Evolutionary conservation across 1,139 yeast genomes (phyloP).

Genomic region (Tardiomyces digboiensis): DNA sequence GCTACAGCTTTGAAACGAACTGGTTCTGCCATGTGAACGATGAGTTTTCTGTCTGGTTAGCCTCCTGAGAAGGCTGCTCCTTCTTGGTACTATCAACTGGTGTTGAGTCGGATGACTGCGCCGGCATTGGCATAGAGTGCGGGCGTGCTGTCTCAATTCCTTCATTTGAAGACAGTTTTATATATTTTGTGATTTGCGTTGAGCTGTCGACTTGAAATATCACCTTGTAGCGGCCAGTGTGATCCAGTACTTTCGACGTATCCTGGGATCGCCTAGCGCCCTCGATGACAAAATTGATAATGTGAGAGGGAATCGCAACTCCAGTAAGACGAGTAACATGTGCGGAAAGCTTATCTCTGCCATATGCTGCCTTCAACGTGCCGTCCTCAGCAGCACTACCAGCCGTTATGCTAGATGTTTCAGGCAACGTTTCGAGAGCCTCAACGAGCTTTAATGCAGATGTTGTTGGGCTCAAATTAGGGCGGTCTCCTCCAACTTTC

Average conservation of each 20-base stretch:
- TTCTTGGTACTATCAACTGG: too few species aligned
- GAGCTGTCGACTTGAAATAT: conserved; percentile 3
- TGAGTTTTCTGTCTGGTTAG: too few species aligned
- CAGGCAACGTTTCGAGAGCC: conserved; percentile 4
- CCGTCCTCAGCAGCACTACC: background rate
- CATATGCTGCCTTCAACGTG: background rate
- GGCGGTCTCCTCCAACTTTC: background rate
- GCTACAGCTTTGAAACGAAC: conserved; percentile 14
- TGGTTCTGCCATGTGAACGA: conserved; percentile 27
- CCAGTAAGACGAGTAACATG: background rate
- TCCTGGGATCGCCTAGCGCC: background rate
- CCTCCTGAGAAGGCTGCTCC: too few species aligned
- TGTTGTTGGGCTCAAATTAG: conserved; percentile 2
- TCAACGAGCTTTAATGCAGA: conserved; percentile 3
- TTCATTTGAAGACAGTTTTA: conserved; percentile 1
- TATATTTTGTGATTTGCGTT: background rate
- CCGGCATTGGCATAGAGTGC: conserved; percentile 5
- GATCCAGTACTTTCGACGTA: conserved; percentile 4
- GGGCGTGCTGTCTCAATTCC: conserved; percentile 3
- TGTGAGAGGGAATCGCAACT: background rate
- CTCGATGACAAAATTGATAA: background rate
- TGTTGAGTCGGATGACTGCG: background rate
- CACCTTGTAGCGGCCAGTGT: conserved; percentile 6
- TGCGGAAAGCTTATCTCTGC: background rate
- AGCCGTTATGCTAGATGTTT: conserved; percentile 9